Conservation (phyloP, 2,329 filamentous ascomycete species). For the Mollisiaceae sp. region DNA sequence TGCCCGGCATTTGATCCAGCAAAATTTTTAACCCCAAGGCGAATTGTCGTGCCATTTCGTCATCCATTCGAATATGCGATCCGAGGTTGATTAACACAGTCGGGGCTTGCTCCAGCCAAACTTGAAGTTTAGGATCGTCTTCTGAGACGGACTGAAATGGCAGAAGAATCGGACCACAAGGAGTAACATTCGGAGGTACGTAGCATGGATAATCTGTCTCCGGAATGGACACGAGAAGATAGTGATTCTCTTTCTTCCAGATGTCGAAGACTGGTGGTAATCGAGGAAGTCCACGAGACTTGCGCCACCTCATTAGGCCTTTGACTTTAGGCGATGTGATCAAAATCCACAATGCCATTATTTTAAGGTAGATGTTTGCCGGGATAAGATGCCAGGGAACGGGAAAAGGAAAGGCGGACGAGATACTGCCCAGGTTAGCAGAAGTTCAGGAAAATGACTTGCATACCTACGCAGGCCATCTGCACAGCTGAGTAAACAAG, state of each 20-base stretch:
- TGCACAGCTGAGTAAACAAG: conserved; percentile 43
- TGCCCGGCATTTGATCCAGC: conserved; percentile 39
- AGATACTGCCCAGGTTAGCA: conserved; percentile 43
- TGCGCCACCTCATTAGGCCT: conserved; percentile 37
- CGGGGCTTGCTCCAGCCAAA: conserved; percentile 49
- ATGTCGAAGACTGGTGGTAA: conserved; percentile 39
- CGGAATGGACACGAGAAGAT: conserved; percentile 31
- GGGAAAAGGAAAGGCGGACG: conserved; percentile 52
- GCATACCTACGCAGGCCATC: conserved; percentile 46
- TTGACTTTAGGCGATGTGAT: conserved; percentile 31
- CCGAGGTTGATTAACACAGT: conserved; percentile 57
- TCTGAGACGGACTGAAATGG: conserved; percentile 42
- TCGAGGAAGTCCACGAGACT: conserved; percentile 34
- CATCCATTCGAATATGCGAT: conserved; percentile 38
- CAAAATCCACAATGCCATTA: conserved; percentile 38
- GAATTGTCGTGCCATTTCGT: conserved; percentile 46
- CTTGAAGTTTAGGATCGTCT: conserved; percentile 48
- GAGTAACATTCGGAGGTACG: conserved; percentile 47
- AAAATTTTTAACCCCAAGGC: conserved; percentile 45
- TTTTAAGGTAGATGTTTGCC: conserved; percentile 48
- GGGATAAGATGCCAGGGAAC: conserved; percentile 51
- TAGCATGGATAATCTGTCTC: conserved; percentile 45
- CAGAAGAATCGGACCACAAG: conserved; percentile 54
- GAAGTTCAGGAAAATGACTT: conserved; percentile 37
- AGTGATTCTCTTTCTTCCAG: conserved; percentile 40